Evolutionary conservation across 2,329 filamentous ascomycete genomes (phyloP).

Genomic region (Akanthomyces lecanii): DNA sequence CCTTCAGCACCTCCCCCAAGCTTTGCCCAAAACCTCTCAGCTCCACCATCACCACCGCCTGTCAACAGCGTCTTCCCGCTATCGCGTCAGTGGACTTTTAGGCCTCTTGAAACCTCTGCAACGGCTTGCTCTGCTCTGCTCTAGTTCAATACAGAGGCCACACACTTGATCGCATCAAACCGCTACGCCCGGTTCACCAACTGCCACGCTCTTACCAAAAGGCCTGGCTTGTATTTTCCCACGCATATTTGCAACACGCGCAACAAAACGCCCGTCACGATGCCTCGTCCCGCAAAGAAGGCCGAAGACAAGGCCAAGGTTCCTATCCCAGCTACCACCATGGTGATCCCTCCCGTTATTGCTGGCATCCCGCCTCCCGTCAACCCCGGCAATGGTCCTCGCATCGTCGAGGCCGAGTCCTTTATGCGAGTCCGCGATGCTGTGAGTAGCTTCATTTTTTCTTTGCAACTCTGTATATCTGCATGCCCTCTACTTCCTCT

Average conservation of each 20-base stretch:
- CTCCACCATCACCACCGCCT: constrained; percentile 24
- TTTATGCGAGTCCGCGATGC: constrained; percentile 77
- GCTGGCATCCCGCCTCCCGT: constrained; percentile 23
- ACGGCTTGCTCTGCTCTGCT: background rate
- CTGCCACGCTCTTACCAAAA: background rate
- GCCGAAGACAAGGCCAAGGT: constrained; percentile 36
- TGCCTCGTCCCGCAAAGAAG: constrained; percentile 46
- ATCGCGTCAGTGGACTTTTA: constrained; percentile 16
- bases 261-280: constrained; percentile 27
- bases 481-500: background rate
- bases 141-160: background rate
- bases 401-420: constrained; percentile 63
- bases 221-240: background rate
- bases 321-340: constrained; percentile 35
- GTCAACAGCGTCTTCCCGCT: constrained; percentile 16
- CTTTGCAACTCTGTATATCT: constrained; percentile 13
- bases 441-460: constrained; percentile 52
- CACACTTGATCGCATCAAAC: background rate
- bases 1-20: constrained; percentile 16
- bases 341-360: constrained; percentile 34
- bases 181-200: background rate
- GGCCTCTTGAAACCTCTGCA: background rate
- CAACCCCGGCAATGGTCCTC: constrained; percentile 17
- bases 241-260: constrained; percentile 12
- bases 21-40: constrained; percentile 22